Conservation (phyloP, 768 basidiomycete species). For the Leucocoprinus sp. region DNA sequence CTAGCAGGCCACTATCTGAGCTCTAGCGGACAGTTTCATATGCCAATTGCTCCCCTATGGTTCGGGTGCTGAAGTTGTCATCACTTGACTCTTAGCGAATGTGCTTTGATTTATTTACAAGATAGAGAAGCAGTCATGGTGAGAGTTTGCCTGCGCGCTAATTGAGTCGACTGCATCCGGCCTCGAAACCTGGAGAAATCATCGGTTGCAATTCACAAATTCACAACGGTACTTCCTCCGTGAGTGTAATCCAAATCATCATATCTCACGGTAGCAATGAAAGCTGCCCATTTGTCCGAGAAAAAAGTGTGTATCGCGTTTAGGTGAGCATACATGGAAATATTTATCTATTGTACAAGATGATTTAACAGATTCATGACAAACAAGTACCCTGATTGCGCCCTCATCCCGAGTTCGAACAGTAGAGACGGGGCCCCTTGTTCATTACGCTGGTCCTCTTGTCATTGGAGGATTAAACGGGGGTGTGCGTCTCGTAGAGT, state of each 20-base stretch:
- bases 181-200: background rate
- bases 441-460: background rate
- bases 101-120: background rate
- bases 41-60: background rate
- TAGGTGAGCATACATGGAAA: background rate
- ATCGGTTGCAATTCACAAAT: no score
- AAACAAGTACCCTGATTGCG: no score
- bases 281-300: no score
- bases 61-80: background rate
- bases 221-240: no score
- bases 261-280: no score
- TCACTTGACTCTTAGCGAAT: slow-evolving; percentile 1
- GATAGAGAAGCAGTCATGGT: background rate
- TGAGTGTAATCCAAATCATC: no score
- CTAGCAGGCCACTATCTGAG: no score
- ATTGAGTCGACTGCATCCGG: background rate
- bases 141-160: background rate
- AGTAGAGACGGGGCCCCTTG: no score
- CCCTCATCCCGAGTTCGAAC: no score
- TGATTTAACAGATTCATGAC: background rate
- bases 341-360: background rate
- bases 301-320: no score
- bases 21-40: no score
- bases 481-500: background rate
- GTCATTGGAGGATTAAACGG: background rate